Conservation (phyloP, 192 early-diverging fungal species). For the Linderina pennispora region DNA sequence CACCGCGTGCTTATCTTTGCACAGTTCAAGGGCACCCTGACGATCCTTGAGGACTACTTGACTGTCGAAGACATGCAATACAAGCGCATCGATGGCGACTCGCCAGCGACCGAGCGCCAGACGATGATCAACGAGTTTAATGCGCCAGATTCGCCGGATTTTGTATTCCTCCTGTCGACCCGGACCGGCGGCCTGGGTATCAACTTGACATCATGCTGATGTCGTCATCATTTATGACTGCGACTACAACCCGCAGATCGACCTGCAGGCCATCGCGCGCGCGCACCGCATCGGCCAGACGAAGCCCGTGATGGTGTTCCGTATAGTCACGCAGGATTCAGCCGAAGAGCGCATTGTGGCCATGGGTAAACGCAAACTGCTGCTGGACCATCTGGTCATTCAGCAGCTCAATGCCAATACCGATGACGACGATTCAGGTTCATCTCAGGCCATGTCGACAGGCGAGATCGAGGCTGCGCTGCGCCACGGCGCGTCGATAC, state of each 20-base stretch:
- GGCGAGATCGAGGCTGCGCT: constrained; percentile 52
- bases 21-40: constrained; percentile 90
- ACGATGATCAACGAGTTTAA: constrained; percentile 90
- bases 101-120: constrained; percentile 69
- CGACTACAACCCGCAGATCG: constrained; percentile 91
- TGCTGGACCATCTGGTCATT: constrained; percentile 94
- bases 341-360: constrained; percentile 97
- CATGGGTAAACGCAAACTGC: constrained; percentile 93
- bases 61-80: constrained; percentile 62
- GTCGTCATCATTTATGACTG: constrained; percentile 93
- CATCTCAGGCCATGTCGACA: constrained; percentile 1
- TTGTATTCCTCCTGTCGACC: constrained; percentile 89
- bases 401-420: constrained; percentile 80
- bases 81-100: constrained; percentile 87
- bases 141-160: constrained; percentile 73
- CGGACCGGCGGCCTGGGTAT: constrained; percentile 93
- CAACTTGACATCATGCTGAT: constrained; percentile 90
- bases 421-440: constrained; percentile 2
- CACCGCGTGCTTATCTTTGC: constrained; percentile 95
- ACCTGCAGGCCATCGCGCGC: constrained; percentile 92
- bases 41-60: constrained; percentile 88
- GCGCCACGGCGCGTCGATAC: constrained; percentile 82
- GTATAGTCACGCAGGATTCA: constrained; percentile 88
- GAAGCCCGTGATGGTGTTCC: constrained; percentile 90
- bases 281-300: constrained; percentile 97